Percentiles rank a stretch among this genome's conserved stretches.
Evolutionary conservation across 768 basidiomycete species (phyloP).

Genomic region (Calocera viscosa): DNA sequence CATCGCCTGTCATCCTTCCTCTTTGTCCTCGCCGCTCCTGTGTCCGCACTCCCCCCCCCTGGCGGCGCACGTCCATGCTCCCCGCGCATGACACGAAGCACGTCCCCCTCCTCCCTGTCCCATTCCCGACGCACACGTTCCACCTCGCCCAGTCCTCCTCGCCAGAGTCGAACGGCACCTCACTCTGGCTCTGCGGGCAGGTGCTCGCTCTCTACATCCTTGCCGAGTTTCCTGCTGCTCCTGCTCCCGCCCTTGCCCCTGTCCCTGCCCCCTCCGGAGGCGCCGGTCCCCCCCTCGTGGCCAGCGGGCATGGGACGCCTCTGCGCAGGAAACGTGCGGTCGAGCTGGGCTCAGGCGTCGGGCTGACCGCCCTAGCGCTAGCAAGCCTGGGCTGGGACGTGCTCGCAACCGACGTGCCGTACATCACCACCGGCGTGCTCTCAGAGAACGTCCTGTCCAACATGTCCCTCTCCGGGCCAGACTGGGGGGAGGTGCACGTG

Average conservation of each 20-base stretch:
- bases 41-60: too few relatives aligned
- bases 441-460: slow-evolving; percentile 48
- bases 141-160: slow-evolving; percentile 45
- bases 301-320: not conserved
- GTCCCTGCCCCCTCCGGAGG: too few relatives aligned
- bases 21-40: too few relatives aligned
- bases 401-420: slow-evolving; percentile 58
- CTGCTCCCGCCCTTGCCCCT: not conserved
- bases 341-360: slow-evolving; percentile 75
- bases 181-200: slow-evolving; percentile 76
- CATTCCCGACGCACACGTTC: slow-evolving; percentile 34
- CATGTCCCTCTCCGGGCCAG: slow-evolving; percentile 21
- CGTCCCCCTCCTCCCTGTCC: slow-evolving; percentile 35
- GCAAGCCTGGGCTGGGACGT: slow-evolving; percentile 61
- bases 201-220: slow-evolving; percentile 53
- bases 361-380: slow-evolving; percentile 59
- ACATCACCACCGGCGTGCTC: slow-evolving; percentile 54
- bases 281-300: not conserved
- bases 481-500: slow-evolving; percentile 29
- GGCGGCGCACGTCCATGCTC: too few relatives aligned
- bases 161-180: slow-evolving; percentile 61
- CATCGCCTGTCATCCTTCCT: too few relatives aligned
- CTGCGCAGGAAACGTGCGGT: slow-evolving; percentile 31
- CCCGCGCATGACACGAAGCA: slow-evolving; percentile 44
- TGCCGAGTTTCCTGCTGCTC: slow-evolving; percentile 18